Percentiles rank a stretch among this genome's conserved stretches.
Evolutionary conservation across 192 early-diverging fungal genomes (phyloP).

Genomic region (Irineochytrium annulatum): DNA sequence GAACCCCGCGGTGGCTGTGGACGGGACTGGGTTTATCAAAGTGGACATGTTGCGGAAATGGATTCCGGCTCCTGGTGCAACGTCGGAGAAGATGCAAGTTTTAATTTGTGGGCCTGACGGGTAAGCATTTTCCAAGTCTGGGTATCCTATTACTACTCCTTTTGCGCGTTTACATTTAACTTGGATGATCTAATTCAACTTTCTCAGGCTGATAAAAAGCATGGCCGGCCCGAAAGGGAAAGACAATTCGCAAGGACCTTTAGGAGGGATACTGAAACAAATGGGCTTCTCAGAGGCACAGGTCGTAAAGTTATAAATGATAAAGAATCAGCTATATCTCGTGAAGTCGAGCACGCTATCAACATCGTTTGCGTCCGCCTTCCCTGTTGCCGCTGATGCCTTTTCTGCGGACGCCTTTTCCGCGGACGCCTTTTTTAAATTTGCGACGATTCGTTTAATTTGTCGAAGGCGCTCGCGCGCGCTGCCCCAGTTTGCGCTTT

Average conservation of each 20-base stretch:
- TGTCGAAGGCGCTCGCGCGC: conserved; percentile 85
- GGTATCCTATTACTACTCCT: background rate
- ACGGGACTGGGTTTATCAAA: conserved; percentile 55
- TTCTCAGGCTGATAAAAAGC: conserved; percentile 26
- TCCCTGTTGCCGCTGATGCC: background rate
- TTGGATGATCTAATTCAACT: background rate
- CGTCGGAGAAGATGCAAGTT: conserved; percentile 43
- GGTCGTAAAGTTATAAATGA: conserved; percentile 78
- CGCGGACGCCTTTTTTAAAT: background rate
- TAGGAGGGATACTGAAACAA: conserved; percentile 80
- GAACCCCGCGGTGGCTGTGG: conserved; percentile 46
- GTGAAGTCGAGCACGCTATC: conserved; percentile 14
- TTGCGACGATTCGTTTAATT: conserved; percentile 69
- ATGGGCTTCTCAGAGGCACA: conserved; percentile 65
- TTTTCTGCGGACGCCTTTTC: background rate
- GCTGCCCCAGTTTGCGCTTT: conserved; percentile 66
- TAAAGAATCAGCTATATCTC: conserved; percentile 6
- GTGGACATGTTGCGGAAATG: conserved; percentile 51
- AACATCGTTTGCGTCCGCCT: background rate
- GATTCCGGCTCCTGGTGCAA: conserved; percentile 42
- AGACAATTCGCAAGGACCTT: conserved; percentile 63
- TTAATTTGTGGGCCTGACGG: conserved; percentile 55
- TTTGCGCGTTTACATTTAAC: background rate
- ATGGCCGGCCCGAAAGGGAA: conserved; percentile 36
- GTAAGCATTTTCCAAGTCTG: conserved; percentile 29